Evolutionary conservation across 495 filamentous ascomycete genomes (phyloP), one percentile per base, ranked within the genome.

Genomic region (Aspergillus affinis): DNA sequence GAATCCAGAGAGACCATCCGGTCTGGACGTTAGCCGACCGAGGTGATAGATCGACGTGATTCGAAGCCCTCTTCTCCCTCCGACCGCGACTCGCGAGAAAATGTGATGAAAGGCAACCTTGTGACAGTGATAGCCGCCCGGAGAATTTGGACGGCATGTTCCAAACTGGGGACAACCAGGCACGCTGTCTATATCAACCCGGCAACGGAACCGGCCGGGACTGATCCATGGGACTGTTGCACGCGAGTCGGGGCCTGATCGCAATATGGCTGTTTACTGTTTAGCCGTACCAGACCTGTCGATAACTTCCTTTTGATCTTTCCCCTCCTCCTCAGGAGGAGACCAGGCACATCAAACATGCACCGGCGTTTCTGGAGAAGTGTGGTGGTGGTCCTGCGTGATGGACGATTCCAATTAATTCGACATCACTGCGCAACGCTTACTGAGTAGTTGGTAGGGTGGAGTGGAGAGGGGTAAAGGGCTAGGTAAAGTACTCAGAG

Each of bases 191-290:
- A 41, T 41, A 41, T 41, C 36, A 41, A 41, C 36, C 36, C 36
- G 36, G 13, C 26, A 13, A 57, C 61, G 65, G 65, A 62, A 61
- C 54, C 60, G 19, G 5, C 60, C 62, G 65, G 65, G 49, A 44
- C 9, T 41, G 55, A 64, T 27, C 65, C 65, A 64, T 63, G 65
- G 65, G 53, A 58, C 44, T 47, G 54, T 48, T 56, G 51, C 61
- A 60, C 65, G 49, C 58, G 65, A 51, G 54, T 51, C 61, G 64
- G 52, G 64, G 60, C 62, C 64, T 61, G 65, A 61, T 67, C 59
- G 59, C 27, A 41, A 41, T 53, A 21, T 57, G 58, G 64, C 48
- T 49, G 52, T 51, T 51, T 32, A 56, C 49, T 36, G 4, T 36
- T 36, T 36, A 36, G 32, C 32, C 7, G 49, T 61, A n/a, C n/a